Base-by-base conservation (phyloP, 2,329 filamentous ascomycete genomes). In the Microcera coccophila region DNA sequence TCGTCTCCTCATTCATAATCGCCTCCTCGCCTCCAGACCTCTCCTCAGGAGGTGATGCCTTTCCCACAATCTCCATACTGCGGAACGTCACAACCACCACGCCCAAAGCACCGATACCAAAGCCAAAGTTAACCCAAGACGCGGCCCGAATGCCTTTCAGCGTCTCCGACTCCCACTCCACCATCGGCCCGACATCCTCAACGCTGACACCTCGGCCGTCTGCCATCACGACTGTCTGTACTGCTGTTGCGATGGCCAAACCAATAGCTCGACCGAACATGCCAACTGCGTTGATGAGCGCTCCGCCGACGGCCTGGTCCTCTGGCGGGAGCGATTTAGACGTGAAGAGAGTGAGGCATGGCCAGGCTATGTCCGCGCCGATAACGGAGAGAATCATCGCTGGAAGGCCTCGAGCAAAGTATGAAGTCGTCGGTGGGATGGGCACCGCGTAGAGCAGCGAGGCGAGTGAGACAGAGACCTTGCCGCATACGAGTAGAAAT, bases 291-390 rank as follows among this genome's bases (percentile, higher is more conserved):
- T 85, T 85, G 57, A 87, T 78, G 8, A 86, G 71, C 0, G 81
- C 84, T 1, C 82, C 84, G 1, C 82, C 83, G 1, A 87, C 62
- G 2, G 81, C 80, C 55, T 87, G 83, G 48, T 87, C 82, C 38
- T 79, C 76, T 1, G 69, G 66, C 0, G 82, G 78, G 1, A 87
- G 68, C 1, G 76, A 70, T 47, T 79, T 78, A 0, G 82, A 82
- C 0, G 78, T 82, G 57, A 84, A 85, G 1, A 87, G 70, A 0
- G 79, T 81, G 15, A 87, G 65, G 4, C 76, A 77, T 0, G 83
- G 82, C 70, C 79, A 85, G 0, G 82, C 71, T 0, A 79, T 83
- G 56, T 87, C 83, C 3, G 81, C 79, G 22, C 84, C 83, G 26
- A 84, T 68, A 8, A 85, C 81, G 5, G 75, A 73, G 3, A 87